Evolutionary conservation across 805 yeast genomes (phyloP).

Genomic region (Barnettozyma wickerhamii): DNA sequence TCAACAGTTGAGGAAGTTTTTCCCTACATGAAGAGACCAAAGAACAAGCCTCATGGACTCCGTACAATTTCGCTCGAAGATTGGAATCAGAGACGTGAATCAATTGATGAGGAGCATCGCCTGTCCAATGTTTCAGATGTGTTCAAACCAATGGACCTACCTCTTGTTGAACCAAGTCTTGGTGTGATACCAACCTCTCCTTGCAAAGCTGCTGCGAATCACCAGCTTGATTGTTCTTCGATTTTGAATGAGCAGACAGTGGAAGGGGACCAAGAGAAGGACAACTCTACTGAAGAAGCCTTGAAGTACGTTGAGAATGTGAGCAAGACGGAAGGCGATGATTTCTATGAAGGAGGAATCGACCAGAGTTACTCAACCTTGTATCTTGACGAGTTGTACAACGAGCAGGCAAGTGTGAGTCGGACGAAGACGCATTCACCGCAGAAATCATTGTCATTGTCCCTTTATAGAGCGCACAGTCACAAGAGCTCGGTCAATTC

Average conservation of each 20-base stretch:
- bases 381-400: slow-evolving; percentile 13
- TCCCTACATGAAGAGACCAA: slow-evolving; percentile 11
- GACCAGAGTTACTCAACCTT: slow-evolving; percentile 18
- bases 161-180: slow-evolving; percentile 3
- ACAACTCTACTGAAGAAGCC: slow-evolving; percentile 23
- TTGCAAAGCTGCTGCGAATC: no score
- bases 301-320: slow-evolving; percentile 19
- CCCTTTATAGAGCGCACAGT: slow-evolving; percentile 12
- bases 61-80: slow-evolving; percentile 22
- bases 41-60: slow-evolving; percentile 9
- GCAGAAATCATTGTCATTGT: slow-evolving; percentile 25
- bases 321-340: slow-evolving; percentile 6
- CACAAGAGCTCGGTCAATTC: slow-evolving; percentile 18
- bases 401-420: slow-evolving; percentile 3
- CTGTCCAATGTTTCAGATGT: background rate
- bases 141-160: no score
- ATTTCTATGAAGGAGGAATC: slow-evolving; percentile 15
- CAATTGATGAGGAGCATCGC: slow-evolving; percentile 8
- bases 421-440: slow-evolving; percentile 21
- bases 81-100: slow-evolving; percentile 14
- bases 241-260: background rate
- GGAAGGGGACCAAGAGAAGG: slow-evolving; percentile 1
- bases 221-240: background rate
- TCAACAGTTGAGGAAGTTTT: slow-evolving; percentile 12
- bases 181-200: no score